Evolutionary conservation across 495 filamentous ascomycete species (phyloP), one percentile per base, ranked within the genome.

Genomic region (Xylaria castorea): DNA sequence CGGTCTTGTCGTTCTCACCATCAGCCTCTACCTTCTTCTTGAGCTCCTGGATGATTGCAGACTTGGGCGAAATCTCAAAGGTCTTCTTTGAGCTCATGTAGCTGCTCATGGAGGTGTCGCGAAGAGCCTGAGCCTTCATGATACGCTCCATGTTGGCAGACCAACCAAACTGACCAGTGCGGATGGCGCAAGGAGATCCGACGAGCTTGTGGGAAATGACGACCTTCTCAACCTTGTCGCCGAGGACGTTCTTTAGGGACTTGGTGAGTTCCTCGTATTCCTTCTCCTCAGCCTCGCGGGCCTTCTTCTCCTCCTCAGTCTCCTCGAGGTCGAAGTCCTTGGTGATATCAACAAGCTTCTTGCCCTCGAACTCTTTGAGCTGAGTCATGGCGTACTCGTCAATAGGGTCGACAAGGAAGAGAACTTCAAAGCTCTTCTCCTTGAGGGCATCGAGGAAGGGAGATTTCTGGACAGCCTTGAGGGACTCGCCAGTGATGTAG

Each of bases 51-150:
- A 99, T 91, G 87, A 99, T 99, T 74, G 94, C 80, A 73, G 93
- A 97, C 89, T 95, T 94, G 83, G 96, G 96, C n/a, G 95, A 97
- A 85, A 99, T 98, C 88, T 99, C 96, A 76, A 99, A 98, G 68
- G 97, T 99, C 93, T 99, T 99, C 94, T 99, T 99, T 80, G 95
- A 98, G 71, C 94, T 95, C 96, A 99, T 99, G 92, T 99, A 99
- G 73, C 93, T 97, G 86, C 88, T 92, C 96, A 99, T 99, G 76
- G 94, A 97, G 80, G 96, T 98, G 87, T 99, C 96, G 87, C 96
- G 97, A 77, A 99, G 94, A 83, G 96, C 96, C 89, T 99, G 96
- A 42, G 96, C 97, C 91, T 99, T 99, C 96, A 99, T 99, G 91
- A 99, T 99, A 88, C 96, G 97, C 91, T 99, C 96, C 96, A 99